Conservation (phyloP, 441 rosid genomes). For the Syzygium syzygioides region DNA sequence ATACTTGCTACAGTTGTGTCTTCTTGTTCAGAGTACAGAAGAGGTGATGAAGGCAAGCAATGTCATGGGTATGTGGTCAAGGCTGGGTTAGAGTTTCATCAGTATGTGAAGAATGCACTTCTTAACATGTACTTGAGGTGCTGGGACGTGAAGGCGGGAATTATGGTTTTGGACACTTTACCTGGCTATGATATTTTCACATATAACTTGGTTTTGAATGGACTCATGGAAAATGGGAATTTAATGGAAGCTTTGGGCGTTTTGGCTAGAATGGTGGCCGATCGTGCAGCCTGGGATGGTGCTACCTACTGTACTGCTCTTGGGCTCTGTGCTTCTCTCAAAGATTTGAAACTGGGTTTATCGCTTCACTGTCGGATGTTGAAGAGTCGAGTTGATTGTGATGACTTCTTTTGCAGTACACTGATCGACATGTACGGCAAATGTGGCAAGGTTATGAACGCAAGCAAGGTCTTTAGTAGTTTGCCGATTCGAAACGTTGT, state of each 20-base stretch:
- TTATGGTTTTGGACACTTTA: slow-evolving; percentile 29
- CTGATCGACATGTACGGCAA: slow-evolving; percentile 71
- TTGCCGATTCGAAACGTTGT: slow-evolving; percentile 40
- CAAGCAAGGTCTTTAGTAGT: slow-evolving; percentile 45
- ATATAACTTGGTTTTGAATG: slow-evolving; percentile 53
- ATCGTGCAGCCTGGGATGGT: slow-evolving; percentile 38
- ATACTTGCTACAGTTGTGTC: slow-evolving; percentile 43
- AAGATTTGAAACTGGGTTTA: slow-evolving; percentile 47
- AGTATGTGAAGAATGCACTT: slow-evolving; percentile 54
- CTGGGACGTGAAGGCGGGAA: slow-evolving; percentile 33
- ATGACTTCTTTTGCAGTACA: slow-evolving; percentile 33
- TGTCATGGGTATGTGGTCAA: slow-evolving; percentile 55
- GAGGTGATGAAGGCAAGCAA: slow-evolving; percentile 49
- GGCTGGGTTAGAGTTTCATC: slow-evolving; percentile 49
- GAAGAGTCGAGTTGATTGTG: slow-evolving; percentile 25
- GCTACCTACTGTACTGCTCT: slow-evolving; percentile 43
- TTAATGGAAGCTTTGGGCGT: slow-evolving; percentile 39
- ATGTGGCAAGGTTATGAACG: slow-evolving; percentile 37
- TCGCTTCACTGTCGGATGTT: slow-evolving; percentile 49
- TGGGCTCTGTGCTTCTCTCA: slow-evolving; percentile 46
- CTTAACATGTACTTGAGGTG: slow-evolving; percentile 41
- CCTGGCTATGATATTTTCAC: slow-evolving; percentile 38
- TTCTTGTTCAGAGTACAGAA: slow-evolving; percentile 40
- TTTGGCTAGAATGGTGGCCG: slow-evolving; percentile 34
- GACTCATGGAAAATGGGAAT: slow-evolving; percentile 43